Evolutionary conservation across 495 filamentous ascomycete species (phyloP), one percentile per base, ranked within the genome.

Genomic region (Xylaria castorea): DNA sequence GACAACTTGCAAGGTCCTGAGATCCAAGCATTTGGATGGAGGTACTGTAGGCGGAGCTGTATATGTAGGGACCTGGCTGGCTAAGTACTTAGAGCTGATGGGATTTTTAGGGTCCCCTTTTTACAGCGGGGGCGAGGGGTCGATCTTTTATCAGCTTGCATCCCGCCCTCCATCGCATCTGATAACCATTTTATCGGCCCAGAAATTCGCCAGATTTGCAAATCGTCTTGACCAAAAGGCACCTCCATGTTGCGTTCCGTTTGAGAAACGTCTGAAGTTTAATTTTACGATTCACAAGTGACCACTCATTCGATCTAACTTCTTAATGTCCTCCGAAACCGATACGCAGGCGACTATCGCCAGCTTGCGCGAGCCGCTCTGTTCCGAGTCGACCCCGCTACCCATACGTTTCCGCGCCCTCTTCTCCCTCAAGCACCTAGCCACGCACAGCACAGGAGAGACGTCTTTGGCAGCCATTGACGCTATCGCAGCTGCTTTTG

Each of bases 341-440:
- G 73, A 80, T 38, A 72, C 44, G 5, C 68, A 70, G 68, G 71
- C 74, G 46, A 85, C 83, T 5, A 85, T 95, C 76, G 74, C 84
- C 58, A 79, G 86, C 61, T 90, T 97, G 58, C 92, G 94, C 77
- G 86, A 91, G 75, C 90, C 91, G 74, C 91, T 99, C 66, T 89
- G 86, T 75, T 90, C 91, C 68, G 95, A 98, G 83, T 81, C 86
- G 40, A 89, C 91, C 70, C 91, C 95, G 32, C 92, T 99, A 71
- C 92, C 94, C 60, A 87, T 92, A 71, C 94, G 95, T 70, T 99
- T 98, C 84, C 95, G 96, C 77, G 97, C 96, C 34, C 92, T 98
- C 75, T 99, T 99, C 86, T 97, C 96, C 16, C 90, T 99, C 67
- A 98, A 98, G 83, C 91, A 97, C 81, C 85, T 97, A 55, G 96